These are phyloP conservation scores for Trichoderma gracile DNA, from an alignment of 2,329 filamentous ascomycete genomes.

Conservation along the genomic window DNA sequence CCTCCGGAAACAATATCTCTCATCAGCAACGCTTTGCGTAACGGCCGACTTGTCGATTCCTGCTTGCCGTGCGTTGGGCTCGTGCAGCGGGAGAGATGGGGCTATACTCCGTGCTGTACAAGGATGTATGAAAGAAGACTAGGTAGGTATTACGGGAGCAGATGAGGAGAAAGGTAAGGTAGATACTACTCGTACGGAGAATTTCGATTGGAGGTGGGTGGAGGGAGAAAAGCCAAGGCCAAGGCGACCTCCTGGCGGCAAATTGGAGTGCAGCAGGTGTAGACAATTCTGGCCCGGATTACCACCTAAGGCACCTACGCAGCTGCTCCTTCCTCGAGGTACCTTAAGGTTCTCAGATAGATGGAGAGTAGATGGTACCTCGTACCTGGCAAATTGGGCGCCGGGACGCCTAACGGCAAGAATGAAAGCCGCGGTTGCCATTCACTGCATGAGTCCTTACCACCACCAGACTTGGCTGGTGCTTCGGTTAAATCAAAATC, in stretches of 20 bases:
- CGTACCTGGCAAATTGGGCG: background rate
- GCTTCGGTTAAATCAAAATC: constrained; percentile 21
- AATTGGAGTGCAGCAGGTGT: constrained; percentile 7
- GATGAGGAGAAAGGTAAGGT: background rate
- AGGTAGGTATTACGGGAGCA: too few species aligned
- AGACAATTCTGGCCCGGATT: background rate
- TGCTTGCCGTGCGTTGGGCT: background rate
- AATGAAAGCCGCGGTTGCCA: constrained; percentile 5
- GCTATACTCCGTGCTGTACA: background rate
- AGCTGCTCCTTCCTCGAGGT: background rate
- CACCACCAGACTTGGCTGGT: constrained; percentile 13
- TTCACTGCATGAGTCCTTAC: too few species aligned
- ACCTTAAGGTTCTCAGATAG: background rate
- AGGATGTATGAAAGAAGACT: background rate
- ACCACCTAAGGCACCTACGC: background rate
- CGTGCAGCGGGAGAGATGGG: constrained; percentile 10
- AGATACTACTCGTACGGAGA: constrained; percentile 20
- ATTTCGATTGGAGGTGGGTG: constrained; percentile 20
- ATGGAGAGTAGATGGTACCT: background rate
- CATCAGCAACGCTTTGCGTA: background rate
- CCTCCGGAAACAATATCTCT: background rate
- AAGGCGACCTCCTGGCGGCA: constrained; percentile 3
- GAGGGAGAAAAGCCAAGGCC: constrained; percentile 10
- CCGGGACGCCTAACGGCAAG: constrained; percentile 12
- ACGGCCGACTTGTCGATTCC: background rate